Evolutionary conservation across 192 early-diverging fungal genomes (phyloP).

Genomic region (Entophlyctis helioformis): DNA sequence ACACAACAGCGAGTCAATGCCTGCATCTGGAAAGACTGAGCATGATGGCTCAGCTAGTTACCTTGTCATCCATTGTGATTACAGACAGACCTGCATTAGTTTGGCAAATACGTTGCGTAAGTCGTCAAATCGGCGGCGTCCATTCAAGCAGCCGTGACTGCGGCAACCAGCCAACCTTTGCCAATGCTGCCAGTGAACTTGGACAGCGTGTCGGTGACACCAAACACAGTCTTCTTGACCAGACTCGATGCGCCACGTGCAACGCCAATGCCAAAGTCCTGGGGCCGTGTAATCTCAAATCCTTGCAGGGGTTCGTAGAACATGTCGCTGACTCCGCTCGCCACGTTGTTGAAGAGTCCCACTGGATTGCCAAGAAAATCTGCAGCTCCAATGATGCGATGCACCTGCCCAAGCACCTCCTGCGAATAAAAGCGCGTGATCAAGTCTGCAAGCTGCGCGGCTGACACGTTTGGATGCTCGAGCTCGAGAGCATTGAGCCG

Average conservation of each 20-base stretch:
- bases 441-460: constrained; percentile 59
- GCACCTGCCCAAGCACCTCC: constrained; percentile 73
- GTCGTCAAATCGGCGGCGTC: too few species aligned
- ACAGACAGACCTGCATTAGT: constrained; percentile 55
- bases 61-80: constrained; percentile 81
- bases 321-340: constrained; percentile 86
- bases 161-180: constrained; percentile 50
- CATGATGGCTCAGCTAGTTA: not conserved
- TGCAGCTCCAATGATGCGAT: constrained; percentile 44
- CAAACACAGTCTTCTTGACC: constrained; percentile 91
- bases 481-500: constrained; percentile 76
- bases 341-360: constrained; percentile 89
- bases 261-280: constrained; percentile 86
- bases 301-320: constrained; percentile 99
- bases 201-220: constrained; percentile 85
- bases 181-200: constrained; percentile 93
- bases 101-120: too few species aligned
- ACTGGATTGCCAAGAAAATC: constrained; percentile 98
- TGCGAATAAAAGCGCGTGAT: constrained; percentile 81
- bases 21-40: not conserved
- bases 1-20: not conserved
- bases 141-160: not conserved
- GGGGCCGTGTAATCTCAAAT: constrained; percentile 85
- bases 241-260: constrained; percentile 71
- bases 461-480: constrained; percentile 76